Evolutionary conservation across 2,329 filamentous ascomycete species (phyloP).

Genomic region (Hypomyces perniciosus): DNA sequence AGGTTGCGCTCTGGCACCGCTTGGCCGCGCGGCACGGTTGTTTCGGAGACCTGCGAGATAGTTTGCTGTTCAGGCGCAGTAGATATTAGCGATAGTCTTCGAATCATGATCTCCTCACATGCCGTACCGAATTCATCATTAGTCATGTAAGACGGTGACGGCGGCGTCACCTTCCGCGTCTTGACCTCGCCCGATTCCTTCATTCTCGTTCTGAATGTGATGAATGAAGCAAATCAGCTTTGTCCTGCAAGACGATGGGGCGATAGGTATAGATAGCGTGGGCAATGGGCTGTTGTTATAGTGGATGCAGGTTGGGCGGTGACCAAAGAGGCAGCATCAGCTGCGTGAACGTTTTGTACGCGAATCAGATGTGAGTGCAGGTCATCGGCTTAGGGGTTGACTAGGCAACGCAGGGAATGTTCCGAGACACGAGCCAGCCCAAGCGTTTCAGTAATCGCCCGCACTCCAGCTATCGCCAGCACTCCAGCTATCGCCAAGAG

Average conservation of each 20-base stretch:
- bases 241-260: conserved; percentile 1
- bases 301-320: conserved; percentile 5
- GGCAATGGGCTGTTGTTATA: conserved; percentile 1
- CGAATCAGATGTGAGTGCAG: conserved; percentile 8
- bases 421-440: conserved; percentile 7
- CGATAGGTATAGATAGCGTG: not conserved
- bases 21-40: conserved; percentile 61
- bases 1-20: conserved; percentile 62
- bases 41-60: conserved; percentile 68
- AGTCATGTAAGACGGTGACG: conserved; percentile 58
- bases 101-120: not conserved
- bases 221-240: not conserved
- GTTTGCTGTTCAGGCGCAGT: conserved; percentile 42
- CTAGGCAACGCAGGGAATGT: conserved; percentile 19
- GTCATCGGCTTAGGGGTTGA: conserved; percentile 15
- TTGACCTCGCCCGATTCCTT: conserved; percentile 29
- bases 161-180: conserved; percentile 52
- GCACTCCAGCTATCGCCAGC: not conserved
- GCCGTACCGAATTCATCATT: conserved; percentile 59
- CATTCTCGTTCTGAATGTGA: conserved; percentile 15
- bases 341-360: conserved; percentile 13
- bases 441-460: not conserved
- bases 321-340: conserved; percentile 10
- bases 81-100: conserved; percentile 16
- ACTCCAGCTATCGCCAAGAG: not conserved